Conservation (phyloP, 345 rosid species). For the Gossypium australe region DNA sequence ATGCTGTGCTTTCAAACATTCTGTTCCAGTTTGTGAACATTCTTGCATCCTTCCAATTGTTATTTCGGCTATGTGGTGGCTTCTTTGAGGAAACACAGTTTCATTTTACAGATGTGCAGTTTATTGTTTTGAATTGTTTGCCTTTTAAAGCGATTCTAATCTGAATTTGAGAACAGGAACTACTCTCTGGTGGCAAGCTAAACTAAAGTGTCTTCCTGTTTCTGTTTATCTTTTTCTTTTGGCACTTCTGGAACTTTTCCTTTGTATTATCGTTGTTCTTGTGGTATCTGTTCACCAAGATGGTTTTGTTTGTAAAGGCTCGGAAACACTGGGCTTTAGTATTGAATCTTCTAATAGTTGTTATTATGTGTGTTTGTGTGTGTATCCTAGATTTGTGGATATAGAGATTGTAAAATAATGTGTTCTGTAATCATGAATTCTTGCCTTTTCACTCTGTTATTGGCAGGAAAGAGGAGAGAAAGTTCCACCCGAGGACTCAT, state of each 20-base stretch:
- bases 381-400: background rate
- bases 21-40: background rate
- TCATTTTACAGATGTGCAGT: background rate
- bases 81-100: background rate
- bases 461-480: conserved; percentile 97
- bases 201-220: background rate
- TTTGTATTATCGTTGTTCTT: background rate
- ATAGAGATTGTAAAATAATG: background rate
- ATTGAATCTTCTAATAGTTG: background rate
- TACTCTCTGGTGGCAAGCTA: background rate
- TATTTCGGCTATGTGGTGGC: background rate
- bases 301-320: background rate
- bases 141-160: background rate
- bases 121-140: background rate
- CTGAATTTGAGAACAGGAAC: background rate
- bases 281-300: background rate
- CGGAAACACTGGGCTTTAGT: background rate
- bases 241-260: background rate
- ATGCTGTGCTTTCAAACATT: background rate
- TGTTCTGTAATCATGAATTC: background rate
- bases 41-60: background rate
- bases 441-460: conserved; percentile 23
- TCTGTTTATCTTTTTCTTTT: background rate
- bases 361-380: background rate
- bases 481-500: conserved; percentile 92